These are phyloP conservation scores for Xerocomellus intermedius DNA, from an alignment of 768 basidiomycete genomes.

Conservation along the genomic window DNA sequence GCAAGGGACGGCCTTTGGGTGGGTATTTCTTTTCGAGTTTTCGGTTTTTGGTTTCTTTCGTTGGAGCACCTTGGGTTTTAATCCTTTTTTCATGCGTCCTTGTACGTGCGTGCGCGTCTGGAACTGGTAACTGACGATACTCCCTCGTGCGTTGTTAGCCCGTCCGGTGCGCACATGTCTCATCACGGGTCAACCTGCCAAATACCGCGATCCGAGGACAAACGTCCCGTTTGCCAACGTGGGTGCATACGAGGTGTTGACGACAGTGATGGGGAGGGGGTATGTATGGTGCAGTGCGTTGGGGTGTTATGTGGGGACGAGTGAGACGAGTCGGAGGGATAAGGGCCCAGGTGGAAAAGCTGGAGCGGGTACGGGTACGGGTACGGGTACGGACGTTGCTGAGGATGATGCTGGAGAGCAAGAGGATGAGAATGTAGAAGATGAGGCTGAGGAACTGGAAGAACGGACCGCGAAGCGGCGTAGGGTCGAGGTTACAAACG, in stretches of 20 bases:
- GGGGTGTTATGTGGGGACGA: slow-evolving; percentile 41
- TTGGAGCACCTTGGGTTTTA: not conserved
- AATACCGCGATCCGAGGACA: slow-evolving; percentile 77
- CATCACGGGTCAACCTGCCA: slow-evolving; percentile 75
- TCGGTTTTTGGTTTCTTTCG: not conserved
- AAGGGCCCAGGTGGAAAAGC: not conserved
- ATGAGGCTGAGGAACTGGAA: slow-evolving; percentile 2
- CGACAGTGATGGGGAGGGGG: slow-evolving; percentile 59
- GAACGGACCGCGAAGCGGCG: slow-evolving; percentile 16
- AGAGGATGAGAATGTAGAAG: not conserved
- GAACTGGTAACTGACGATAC: not conserved
- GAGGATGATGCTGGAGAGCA: not conserved
- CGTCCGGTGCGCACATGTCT: slow-evolving; percentile 67
- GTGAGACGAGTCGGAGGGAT: not conserved
- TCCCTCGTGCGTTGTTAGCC: slow-evolving; percentile 30
- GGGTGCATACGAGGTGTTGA: slow-evolving; percentile 63
- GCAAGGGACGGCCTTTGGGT: slow-evolving; percentile 68
- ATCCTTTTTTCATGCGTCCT: not conserved
- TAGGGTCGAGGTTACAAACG: slow-evolving; percentile 5
- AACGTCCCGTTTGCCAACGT: slow-evolving; percentile 76
- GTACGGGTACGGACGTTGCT: not conserved
- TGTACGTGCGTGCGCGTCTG: not conserved
- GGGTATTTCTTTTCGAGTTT: slow-evolving; percentile 16
- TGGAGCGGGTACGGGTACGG: not conserved
- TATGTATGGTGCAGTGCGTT: slow-evolving; percentile 59